Evolutionary conservation across 768 basidiomycete species (phyloP).

Genomic region (Serendipita indica): DNA sequence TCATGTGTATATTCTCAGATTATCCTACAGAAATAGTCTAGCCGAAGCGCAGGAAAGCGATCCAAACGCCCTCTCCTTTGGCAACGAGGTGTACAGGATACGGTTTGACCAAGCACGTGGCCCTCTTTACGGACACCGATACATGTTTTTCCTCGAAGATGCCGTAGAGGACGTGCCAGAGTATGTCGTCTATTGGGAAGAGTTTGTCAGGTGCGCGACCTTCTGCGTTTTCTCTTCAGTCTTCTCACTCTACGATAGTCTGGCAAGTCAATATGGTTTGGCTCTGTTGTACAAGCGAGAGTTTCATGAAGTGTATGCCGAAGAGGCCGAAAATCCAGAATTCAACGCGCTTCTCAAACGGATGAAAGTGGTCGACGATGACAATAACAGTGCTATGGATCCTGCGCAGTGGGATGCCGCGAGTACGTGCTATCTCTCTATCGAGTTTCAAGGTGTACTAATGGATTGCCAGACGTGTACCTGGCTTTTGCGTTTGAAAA

Average conservation of each 20-base stretch:
- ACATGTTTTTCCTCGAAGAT: constrained; percentile 85
- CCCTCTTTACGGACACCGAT: constrained; percentile 75
- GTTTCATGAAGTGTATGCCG: constrained; percentile 78
- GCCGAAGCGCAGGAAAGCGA: constrained; percentile 45
- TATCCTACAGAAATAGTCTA: constrained; percentile 45
- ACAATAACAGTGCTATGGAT: constrained; percentile 84
- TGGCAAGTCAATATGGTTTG: constrained; percentile 73
- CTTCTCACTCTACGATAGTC: constrained; percentile 28
- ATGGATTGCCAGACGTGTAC: constrained; percentile 55
- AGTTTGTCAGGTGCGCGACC: constrained; percentile 59
- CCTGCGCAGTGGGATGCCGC: constrained; percentile 97
- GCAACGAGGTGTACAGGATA: constrained; percentile 82
- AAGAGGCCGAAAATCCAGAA: constrained; percentile 65
- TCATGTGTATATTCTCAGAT: neutral
- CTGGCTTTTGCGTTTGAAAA: constrained; percentile 85
- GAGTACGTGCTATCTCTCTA: constrained; percentile 43
- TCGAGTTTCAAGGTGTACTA: constrained; percentile 11
- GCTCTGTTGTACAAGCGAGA: constrained; percentile 64
- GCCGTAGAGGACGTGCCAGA: constrained; percentile 97
- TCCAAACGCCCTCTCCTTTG: constrained; percentile 59
- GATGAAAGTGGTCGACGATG: constrained; percentile 82
- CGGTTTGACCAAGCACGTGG: constrained; percentile 60
- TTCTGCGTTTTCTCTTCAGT: constrained; percentile 12
- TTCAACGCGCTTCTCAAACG: constrained; percentile 68
- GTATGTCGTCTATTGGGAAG: constrained; percentile 92